A percentile compares a stretch with the other conserved stretches of the same genome.
phyloP scores from a whole-genome alignment of 2,329 filamentous ascomycete species.

The Venturia aucupariae region DNA sequence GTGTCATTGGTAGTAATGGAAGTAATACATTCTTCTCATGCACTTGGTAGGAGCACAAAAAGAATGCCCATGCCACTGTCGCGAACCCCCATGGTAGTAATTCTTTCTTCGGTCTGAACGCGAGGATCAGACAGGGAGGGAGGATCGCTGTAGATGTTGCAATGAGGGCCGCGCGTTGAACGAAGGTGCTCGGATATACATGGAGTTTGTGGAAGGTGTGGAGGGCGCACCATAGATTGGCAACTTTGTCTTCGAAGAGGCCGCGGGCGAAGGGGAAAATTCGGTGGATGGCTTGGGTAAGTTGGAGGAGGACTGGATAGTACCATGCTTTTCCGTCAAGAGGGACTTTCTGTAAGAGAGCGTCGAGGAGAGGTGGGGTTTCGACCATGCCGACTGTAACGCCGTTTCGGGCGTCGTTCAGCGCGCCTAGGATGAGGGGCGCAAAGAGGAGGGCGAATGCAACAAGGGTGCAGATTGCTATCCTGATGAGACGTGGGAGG shows the following conservation, averaged over 20 bases:
- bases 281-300: slow-evolving; percentile 79
- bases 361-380: slow-evolving; percentile 53
- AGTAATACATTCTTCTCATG: slow-evolving; percentile 96
- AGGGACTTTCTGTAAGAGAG: slow-evolving; percentile 40
- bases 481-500: slow-evolving; percentile 58
- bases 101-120: slow-evolving; percentile 66
- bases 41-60: slow-evolving; percentile 94
- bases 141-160: slow-evolving; percentile 69
- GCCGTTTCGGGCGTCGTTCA: slow-evolving; percentile 59
- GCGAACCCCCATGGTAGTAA: slow-evolving; percentile 74
- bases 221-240: slow-evolving; percentile 93
- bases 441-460: slow-evolving; percentile 68
- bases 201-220: slow-evolving; percentile 86
- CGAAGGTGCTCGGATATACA: slow-evolving; percentile 57
- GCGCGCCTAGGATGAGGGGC: slow-evolving; percentile 63
- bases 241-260: slow-evolving; percentile 96
- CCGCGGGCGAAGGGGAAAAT: slow-evolving; percentile 94
- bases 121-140: slow-evolving; percentile 69
- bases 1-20: slow-evolving; percentile 85
- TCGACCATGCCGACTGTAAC: slow-evolving; percentile 47
- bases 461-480: slow-evolving; percentile 61
- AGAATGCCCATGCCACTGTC: slow-evolving; percentile 89
- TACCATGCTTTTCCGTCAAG: slow-evolving; percentile 56
- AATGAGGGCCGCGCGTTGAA: slow-evolving; percentile 67
- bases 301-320: slow-evolving; percentile 67